Base-by-base conservation (phyloP, 768 basidiomycete genomes). In the Suillus clintonianus region DNA sequence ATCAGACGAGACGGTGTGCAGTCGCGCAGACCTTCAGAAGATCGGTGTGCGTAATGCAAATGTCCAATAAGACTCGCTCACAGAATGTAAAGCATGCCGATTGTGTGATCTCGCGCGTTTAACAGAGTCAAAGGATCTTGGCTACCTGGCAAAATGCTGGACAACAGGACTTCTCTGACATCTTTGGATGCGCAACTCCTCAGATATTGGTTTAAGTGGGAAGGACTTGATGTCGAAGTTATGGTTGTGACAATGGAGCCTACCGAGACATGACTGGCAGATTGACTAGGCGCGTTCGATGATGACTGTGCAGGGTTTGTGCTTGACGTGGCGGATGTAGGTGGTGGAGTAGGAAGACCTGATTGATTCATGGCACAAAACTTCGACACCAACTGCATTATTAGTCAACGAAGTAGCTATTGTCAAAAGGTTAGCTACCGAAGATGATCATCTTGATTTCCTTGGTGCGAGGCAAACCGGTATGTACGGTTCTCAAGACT, bases 41-140 rank as follows among this genome's bases (percentile, higher is more conserved):
- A 59, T 27, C 34, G 45, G 17, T 19, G 2, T 34, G 45, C 30
- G 43, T 55, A 62, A 15, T 8, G 55, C 59, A 57, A 50, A 45
- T 45, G n/a, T 32, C 6, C 24, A 45, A 19, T 22, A 36, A 58
- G 37, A 9, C 36, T 45, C 7, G 80, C 89, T 76, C 67, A 93
- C 92, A 94, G 71, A 50, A 94, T 90, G 68, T 87, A 89, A 47
- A 94, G 73, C 47, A 86, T 82, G 0, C 86, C 89, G 3, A 94
- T 73, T 1, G 90, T 89, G 71, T 91, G 84, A 36, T 69, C 70
- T 36, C 77, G 74, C 30, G 86, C 74, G 69, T 89, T 83, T 41
- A 94, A 75, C 10, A 89, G 71, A 3, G 76, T 62, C 58, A 94
- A 70, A 10, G 92, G 92, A 73, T 94, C 92, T 66, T 87, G 84